Base-by-base conservation (phyloP, 306 rosid genomes). In the Quercus parvula region DNA sequence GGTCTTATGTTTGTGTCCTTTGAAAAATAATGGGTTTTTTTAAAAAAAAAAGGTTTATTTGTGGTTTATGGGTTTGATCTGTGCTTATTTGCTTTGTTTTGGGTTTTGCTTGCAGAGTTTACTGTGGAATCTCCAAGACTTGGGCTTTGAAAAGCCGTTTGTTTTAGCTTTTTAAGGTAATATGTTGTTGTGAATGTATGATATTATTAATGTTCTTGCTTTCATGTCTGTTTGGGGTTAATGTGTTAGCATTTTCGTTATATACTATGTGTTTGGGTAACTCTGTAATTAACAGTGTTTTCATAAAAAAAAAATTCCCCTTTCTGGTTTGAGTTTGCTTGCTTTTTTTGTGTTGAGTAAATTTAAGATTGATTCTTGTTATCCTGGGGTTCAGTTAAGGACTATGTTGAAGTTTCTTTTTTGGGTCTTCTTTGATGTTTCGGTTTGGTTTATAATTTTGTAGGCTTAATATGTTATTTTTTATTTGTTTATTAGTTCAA, bases 281-380 rank as follows among this genome's bases (percentile, higher is more conserved):
- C 30, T 28, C 0, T 28, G 4, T 28, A 28, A 28, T 28, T 28
- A 28, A 28, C 30, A 28, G 30, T 28, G 30, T 28, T 28, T 28
- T 28, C 30, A 3, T 28, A 28, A 28, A 28, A 28, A 28, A 28
- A 28, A 28, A 28, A 28, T 3, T 28, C 2, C 30, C 30, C 30
- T 28, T 28, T 28, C 30, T 28, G 4, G 30, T 28, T 28, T 28
- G 30, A 28, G 30, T 28, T 28, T 28, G 4, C 30, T 28, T 28
- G 30, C 30, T 28, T 28, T 3, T 28, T 28, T 4, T 28, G 4
- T 28, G 30, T 28, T 28, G 30, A 28, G 30, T 28, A 76, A 71
- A 62, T 82, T 67, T 77, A 10, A 76, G 71, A 54, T 82, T 35
- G 62, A 18, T 70, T 70, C 6, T 56, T 59, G 66, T 59, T 59